These are phyloP conservation scores for Castanea crenata DNA, from an alignment of 306 rosid genomes.

Conservation along the genomic window DNA sequence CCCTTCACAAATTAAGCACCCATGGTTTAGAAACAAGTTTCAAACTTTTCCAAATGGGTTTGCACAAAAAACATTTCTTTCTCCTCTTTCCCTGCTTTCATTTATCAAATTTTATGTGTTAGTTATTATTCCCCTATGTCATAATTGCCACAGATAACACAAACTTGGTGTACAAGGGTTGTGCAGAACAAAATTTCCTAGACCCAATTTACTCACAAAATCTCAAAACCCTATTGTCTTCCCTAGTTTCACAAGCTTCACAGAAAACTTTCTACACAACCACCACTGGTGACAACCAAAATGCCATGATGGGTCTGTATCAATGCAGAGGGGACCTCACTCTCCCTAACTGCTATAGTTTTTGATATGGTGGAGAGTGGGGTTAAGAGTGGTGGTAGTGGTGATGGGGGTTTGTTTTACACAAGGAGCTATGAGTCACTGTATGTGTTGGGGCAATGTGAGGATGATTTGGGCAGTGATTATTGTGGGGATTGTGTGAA, in stretches of 20 bases:
- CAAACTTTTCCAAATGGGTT: slow-evolving; percentile 44
- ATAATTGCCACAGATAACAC: slow-evolving; percentile 42
- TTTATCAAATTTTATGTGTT: background rate
- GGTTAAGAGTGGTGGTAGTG: slow-evolving; percentile 30
- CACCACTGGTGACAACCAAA: slow-evolving; percentile 48
- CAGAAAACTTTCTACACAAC: slow-evolving; percentile 59
- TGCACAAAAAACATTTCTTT: slow-evolving; percentile 5
- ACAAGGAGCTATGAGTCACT: slow-evolving; percentile 64
- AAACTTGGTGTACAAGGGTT: slow-evolving; percentile 68
- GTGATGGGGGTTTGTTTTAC: slow-evolving; percentile 54
- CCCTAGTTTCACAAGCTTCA: slow-evolving; percentile 45
- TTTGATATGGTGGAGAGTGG: slow-evolving; percentile 63
- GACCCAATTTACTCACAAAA: slow-evolving; percentile 50
- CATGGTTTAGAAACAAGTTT: slow-evolving; percentile 1
- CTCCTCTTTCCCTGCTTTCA: slow-evolving; percentile 15
- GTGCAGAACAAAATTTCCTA: slow-evolving; percentile 59
- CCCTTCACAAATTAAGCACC: background rate
- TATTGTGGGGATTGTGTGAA: slow-evolving; percentile 72
- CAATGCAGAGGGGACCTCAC: slow-evolving; percentile 95
- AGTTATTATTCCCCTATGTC: background rate
- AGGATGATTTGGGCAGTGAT: slow-evolving; percentile 55
- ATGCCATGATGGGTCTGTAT: slow-evolving; percentile 47
- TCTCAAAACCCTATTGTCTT: slow-evolving; percentile 47
- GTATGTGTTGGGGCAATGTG: slow-evolving; percentile 87
- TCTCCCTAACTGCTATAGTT: slow-evolving; percentile 56